Evolutionary conservation across 106 monocot genomes (phyloP).

Genomic region (Alisma plantagoaquatica): DNA sequence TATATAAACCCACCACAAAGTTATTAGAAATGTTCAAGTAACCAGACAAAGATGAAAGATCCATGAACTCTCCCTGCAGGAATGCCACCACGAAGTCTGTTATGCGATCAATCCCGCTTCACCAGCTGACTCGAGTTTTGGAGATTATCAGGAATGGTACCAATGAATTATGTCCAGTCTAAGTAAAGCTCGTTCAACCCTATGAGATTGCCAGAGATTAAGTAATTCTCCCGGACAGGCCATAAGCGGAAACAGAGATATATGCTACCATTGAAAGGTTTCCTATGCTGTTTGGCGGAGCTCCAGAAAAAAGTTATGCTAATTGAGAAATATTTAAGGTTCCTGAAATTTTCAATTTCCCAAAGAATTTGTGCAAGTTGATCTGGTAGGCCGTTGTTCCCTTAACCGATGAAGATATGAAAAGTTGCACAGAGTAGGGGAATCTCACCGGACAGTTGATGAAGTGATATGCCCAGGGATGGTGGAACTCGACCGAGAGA

Average conservation of each 20-base stretch:
- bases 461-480: slow-evolving; percentile 5
- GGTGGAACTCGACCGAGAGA: slow-evolving; percentile 22
- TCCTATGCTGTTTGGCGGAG: neutral
- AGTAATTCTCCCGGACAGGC: neutral
- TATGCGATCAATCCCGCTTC: neutral
- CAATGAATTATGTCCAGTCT: neutral
- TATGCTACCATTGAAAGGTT: neutral
- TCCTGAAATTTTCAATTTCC: neutral
- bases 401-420: neutral
- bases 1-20: neutral
- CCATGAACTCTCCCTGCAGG: slow-evolving; percentile 3
- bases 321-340: neutral
- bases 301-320: neutral
- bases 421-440: slow-evolving; percentile 11
- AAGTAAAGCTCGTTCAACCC: neutral
- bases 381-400: slow-evolving; percentile 8
- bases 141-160: neutral
- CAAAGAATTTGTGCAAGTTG: neutral
- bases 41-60: neutral
- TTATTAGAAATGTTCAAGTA: slow-evolving; percentile 12
- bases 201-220: neutral
- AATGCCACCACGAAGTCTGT: slow-evolving; percentile 2
- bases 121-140: neutral
- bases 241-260: neutral
- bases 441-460: slow-evolving; percentile 9